Conservation (phyloP, 2,329 filamentous ascomycete species). For the Gaeumannomyces tritici region DNA sequence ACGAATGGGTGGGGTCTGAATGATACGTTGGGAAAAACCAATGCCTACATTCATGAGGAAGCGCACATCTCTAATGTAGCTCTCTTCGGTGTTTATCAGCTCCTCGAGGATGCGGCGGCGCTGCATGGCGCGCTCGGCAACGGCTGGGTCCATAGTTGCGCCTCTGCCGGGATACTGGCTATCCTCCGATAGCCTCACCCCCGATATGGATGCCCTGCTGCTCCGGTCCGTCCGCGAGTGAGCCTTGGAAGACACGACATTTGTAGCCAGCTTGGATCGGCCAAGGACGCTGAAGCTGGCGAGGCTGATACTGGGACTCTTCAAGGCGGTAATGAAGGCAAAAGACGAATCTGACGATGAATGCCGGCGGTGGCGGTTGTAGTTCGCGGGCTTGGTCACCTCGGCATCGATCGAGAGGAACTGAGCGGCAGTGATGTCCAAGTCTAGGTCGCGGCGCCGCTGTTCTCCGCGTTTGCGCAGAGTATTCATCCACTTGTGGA, state of each 20-base stretch:
- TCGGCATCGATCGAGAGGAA: slow-evolving; percentile 20
- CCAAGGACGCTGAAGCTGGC: slow-evolving; percentile 60
- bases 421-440: slow-evolving; percentile 15
- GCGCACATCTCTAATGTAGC: slow-evolving; percentile 79
- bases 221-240: slow-evolving; percentile 53
- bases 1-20: background rate
- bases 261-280: slow-evolving; percentile 42
- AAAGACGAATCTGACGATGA: slow-evolving; percentile 68
- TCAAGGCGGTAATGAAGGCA: slow-evolving; percentile 70
- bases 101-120: slow-evolving; percentile 77
- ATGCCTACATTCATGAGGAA: slow-evolving; percentile 70
- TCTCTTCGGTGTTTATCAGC: slow-evolving; percentile 75
- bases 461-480: slow-evolving; percentile 49
- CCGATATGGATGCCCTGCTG: slow-evolving; percentile 50
- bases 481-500: slow-evolving; percentile 65
- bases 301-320: slow-evolving; percentile 71
- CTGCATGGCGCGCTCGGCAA: slow-evolving; percentile 62
- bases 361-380: slow-evolving; percentile 31
- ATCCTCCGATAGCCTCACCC: slow-evolving; percentile 54
- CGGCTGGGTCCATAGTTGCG: slow-evolving; percentile 52
- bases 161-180: slow-evolving; percentile 50
- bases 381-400: slow-evolving; percentile 12
- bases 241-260: slow-evolving; percentile 41
- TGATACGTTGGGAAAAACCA: too few relatives aligned
- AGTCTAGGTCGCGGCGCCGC: slow-evolving; percentile 19